Percentiles rank a stretch among this genome's conserved stretches.
Conservation (phyloP, 2,329 filamentous ascomycete genomes). For the Ascochyta koolunga region DNA sequence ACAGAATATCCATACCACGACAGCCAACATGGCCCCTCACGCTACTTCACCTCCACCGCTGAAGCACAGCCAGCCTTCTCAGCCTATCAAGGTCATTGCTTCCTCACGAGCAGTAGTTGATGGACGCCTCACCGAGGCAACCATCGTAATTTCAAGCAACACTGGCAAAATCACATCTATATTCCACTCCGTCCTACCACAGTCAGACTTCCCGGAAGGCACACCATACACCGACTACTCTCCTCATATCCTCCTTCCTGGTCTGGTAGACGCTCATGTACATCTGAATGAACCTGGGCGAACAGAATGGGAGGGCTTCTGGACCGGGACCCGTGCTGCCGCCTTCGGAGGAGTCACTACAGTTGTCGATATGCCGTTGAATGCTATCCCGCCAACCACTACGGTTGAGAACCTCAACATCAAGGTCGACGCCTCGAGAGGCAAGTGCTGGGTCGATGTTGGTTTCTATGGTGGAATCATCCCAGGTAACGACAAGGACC, state of each 20-base stretch:
- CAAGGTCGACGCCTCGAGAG: slow-evolving; percentile 82
- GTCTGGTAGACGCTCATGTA: slow-evolving; percentile 94
- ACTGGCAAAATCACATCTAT: slow-evolving; percentile 87
- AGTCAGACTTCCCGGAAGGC: slow-evolving; percentile 73
- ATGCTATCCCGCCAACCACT: slow-evolving; percentile 95
- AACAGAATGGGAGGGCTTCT: slow-evolving; percentile 98
- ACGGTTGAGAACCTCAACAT: slow-evolving; percentile 80
- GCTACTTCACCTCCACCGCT: slow-evolving; percentile 40
- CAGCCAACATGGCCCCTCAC: slow-evolving; percentile 46
- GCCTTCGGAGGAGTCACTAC: slow-evolving; percentile 97
- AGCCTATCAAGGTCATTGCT: slow-evolving; percentile 74
- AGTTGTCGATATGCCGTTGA: slow-evolving; percentile 96
- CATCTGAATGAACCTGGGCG: slow-evolving; percentile 96
- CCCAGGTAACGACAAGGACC: slow-evolving; percentile 81
- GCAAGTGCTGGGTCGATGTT: slow-evolving; percentile 98
- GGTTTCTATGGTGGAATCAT: slow-evolving; percentile 96
- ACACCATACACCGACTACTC: slow-evolving; percentile 83
- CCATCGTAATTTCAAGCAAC: slow-evolving; percentile 75
- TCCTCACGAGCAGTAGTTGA: slow-evolving; percentile 84
- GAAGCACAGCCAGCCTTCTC: slow-evolving; percentile 33
- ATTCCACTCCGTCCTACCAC: slow-evolving; percentile 74
- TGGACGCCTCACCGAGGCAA: slow-evolving; percentile 78
- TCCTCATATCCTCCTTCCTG: slow-evolving; percentile 83
- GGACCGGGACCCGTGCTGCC: slow-evolving; percentile 89
- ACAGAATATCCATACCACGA: not conserved